phyloP scores from a whole-genome alignment of 257 asterid genomes.

The Nicotiana sylvestris region DNA sequence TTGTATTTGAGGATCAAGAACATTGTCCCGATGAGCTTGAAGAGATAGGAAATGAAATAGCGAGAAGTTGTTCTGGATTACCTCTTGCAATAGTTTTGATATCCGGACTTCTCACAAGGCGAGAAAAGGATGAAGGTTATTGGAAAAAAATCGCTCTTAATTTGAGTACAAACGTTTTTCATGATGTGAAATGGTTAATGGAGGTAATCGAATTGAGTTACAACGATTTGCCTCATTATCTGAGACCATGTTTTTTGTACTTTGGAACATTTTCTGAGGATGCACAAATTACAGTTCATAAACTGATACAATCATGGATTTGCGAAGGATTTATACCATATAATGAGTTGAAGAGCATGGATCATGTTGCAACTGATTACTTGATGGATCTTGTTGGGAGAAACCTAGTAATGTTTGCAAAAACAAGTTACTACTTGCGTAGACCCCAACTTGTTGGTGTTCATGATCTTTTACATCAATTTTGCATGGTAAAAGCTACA shows the following conservation, averaged over 20 bases:
- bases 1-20: not conserved
- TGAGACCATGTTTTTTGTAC: constrained; percentile 4
- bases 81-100: not conserved
- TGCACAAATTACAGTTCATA: not conserved
- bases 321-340: not conserved
- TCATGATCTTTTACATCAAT: not conserved
- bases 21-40: not conserved
- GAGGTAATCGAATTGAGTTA: not conserved
- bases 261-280: not conserved
- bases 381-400: not conserved
- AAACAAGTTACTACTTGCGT: not conserved
- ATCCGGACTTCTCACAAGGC: too few species aligned
- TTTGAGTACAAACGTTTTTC: too few species aligned
- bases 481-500: not conserved
- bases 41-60: not conserved
- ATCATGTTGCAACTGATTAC: constrained; percentile 7
- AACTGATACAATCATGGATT: constrained; percentile 2
- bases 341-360: not conserved
- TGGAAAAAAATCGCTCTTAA: too few species aligned
- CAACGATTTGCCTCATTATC: not conserved
- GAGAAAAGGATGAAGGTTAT: too few species aligned
- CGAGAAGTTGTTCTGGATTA: not conserved
- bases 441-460: not conserved
- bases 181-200: too few species aligned
- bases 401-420: not conserved